Conservation (phyloP, 2,329 filamentous ascomycete genomes). For the Diplodia intermedia region DNA sequence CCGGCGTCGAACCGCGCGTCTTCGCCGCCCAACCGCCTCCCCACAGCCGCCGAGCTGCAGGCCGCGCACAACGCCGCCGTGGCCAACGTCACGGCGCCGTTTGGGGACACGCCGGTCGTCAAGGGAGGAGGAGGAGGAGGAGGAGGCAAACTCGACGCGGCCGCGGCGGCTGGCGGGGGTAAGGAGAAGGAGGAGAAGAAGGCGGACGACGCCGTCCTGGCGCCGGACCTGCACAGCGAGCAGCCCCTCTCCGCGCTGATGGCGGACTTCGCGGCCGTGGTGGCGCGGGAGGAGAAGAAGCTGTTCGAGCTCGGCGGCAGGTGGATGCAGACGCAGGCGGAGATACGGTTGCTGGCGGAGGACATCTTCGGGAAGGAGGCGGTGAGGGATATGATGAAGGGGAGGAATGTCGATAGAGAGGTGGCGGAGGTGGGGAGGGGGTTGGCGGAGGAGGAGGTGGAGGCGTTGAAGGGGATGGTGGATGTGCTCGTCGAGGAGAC, state of each 20-base stretch:
- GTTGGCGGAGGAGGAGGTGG: conserved; percentile 35
- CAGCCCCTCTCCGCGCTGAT: conserved; percentile 37
- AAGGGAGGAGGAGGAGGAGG: not conserved
- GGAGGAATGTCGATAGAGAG: not conserved
- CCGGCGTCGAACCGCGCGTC: conserved; percentile 6
- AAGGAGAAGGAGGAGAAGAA: conserved; percentile 26
- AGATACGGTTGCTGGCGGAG: conserved; percentile 38
- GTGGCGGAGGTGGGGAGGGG: not conserved
- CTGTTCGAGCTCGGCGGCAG: conserved; percentile 38
- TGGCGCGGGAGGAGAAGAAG: conserved; percentile 37
- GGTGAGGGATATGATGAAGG: not conserved
- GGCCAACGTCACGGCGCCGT: conserved; percentile 37
- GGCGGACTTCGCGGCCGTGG: conserved; percentile 36
- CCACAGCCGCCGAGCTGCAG: conserved; percentile 36
- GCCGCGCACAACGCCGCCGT: conserved; percentile 37
- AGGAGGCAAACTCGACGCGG: not conserved
- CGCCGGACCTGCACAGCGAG: not conserved
- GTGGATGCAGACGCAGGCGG: conserved; percentile 41
- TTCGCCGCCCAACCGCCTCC: conserved; percentile 27
- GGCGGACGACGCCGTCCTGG: conserved; percentile 32
- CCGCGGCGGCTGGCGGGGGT: too few relatives aligned
- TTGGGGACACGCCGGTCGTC: conserved; percentile 38
- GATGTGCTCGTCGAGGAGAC: conserved; percentile 36
- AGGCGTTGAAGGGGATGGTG: conserved; percentile 36
- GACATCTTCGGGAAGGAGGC: not conserved